Conservation (phyloP, 768 basidiomycete genomes). For the Hygrocybe coccinea region DNA sequence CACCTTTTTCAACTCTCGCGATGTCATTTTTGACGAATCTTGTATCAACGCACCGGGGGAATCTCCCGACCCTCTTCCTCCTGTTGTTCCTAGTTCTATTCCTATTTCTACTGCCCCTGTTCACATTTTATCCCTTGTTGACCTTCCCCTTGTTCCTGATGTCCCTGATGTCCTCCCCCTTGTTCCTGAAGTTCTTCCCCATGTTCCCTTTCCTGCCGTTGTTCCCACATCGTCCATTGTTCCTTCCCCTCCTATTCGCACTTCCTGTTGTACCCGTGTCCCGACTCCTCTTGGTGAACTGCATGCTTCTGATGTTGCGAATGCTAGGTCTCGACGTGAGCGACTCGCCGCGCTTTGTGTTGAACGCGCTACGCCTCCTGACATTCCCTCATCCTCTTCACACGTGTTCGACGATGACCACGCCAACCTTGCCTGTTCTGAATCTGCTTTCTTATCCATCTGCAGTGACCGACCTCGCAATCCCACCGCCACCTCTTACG, state of each 20-base stretch:
- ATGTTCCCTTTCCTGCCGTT: not conserved
- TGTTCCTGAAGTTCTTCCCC: not conserved
- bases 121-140: too few relatives aligned
- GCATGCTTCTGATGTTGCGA: too few relatives aligned
- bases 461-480: not conserved
- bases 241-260: not conserved
- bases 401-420: not conserved
- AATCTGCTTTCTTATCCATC: not conserved
- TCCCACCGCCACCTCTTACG: not conserved
- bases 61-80: not conserved
- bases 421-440: not conserved
- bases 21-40: conserved; percentile 29
- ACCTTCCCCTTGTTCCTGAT: too few relatives aligned
- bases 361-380: not conserved
- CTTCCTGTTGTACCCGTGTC: not conserved
- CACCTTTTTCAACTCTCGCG: conserved; percentile 11
- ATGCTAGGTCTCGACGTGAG: too few relatives aligned
- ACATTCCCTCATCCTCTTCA: not conserved
- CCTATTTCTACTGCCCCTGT: too few relatives aligned
- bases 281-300: too few relatives aligned
- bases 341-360: not conserved
- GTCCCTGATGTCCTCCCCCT: not conserved
- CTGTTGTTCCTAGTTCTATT: too few relatives aligned
- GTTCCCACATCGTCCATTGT: not conserved
- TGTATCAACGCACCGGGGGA: not conserved